A percentile compares a stretch with the other conserved stretches of the same genome.
Conservation (phyloP, 2,329 filamentous ascomycete genomes). For the Bimuria novae-zelandiae region DNA sequence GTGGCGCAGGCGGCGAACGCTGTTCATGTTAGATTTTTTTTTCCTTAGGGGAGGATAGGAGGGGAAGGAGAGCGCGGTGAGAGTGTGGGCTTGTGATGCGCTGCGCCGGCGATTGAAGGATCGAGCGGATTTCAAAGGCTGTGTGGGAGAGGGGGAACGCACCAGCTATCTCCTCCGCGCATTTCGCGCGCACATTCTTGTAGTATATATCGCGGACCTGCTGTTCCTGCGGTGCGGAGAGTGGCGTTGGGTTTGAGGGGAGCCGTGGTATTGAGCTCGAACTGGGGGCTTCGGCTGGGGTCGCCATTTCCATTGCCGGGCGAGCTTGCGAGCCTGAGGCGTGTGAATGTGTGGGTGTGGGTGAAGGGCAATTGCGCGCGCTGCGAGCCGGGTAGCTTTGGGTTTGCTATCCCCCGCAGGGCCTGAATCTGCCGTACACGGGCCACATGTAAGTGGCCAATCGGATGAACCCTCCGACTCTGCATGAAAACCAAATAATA, state of each 20-base stretch:
- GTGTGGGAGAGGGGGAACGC: conserved; percentile 13
- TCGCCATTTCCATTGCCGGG: conserved; percentile 22
- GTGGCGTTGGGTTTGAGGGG: conserved; percentile 61
- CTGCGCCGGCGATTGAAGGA: not conserved
- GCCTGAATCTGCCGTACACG: no score
- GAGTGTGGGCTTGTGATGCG: no score
- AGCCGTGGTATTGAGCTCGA: conserved; percentile 16
- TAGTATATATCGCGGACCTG: conserved; percentile 79
- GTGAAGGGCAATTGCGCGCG: no score
- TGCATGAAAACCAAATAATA: no score
- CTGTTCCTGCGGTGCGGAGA: conserved; percentile 70
- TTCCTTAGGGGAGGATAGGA: no score
- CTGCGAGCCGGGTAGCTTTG: no score
- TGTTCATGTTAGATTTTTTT: conserved; percentile 51
- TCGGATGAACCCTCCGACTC: no score
- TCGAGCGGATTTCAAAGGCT: no score
- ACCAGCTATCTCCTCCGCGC: conserved; percentile 67
- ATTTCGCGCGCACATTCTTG: conserved; percentile 76
- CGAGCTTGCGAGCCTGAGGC: no score
- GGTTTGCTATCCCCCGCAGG: no score
- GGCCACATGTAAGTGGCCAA: no score
- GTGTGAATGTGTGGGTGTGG: no score
- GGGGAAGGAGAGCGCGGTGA: not conserved
- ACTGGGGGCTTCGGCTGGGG: conserved; percentile 1
- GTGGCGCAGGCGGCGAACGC: conserved; percentile 91